These are phyloP conservation scores for Jaapia argillacea DNA, from an alignment of 768 basidiomycete species.

Conservation along the genomic window DNA sequence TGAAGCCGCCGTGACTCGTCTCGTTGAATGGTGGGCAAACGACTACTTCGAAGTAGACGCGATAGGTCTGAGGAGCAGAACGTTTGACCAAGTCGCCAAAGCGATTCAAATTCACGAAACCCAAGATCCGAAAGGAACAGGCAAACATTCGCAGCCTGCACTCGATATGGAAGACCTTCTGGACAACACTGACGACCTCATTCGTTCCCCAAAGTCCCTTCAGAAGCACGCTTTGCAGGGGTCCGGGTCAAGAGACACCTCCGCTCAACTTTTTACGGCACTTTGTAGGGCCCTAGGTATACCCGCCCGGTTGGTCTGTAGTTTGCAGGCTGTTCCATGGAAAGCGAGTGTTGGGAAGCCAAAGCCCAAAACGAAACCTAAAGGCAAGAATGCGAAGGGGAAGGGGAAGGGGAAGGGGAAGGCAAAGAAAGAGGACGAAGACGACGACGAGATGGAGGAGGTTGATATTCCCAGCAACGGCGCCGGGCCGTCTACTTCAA, in stretches of 20 bases:
- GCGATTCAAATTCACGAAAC: constrained; percentile 1
- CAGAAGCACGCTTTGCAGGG: constrained; percentile 88
- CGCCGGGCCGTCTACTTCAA: too few relatives aligned
- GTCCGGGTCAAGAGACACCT: constrained; percentile 74
- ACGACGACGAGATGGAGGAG: constrained; percentile 29
- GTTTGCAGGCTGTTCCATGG: constrained; percentile 91
- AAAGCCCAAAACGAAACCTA: constrained; percentile 26
- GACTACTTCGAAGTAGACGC: constrained; percentile 56
- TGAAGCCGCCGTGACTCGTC: constrained; percentile 63
- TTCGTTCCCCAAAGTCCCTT: constrained; percentile 73
- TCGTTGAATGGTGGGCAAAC: constrained; percentile 79
- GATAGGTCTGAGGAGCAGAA: constrained; percentile 58
- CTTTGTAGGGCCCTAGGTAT: constrained; percentile 80
- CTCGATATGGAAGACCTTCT: constrained; percentile 14
- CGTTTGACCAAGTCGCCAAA: constrained; percentile 64
- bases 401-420: constrained; percentile 23
- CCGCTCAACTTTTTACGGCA: constrained; percentile 86
- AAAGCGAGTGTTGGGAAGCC: constrained; percentile 54
- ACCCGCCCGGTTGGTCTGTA: constrained; percentile 80
- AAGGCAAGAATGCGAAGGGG: constrained; percentile 24
- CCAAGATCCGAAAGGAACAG: constrained; percentile 15
- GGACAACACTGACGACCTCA: constrained; percentile 48
- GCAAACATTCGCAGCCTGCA: constrained; percentile 11
- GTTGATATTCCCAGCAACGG: constrained; percentile 20
- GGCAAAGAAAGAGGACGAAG: constrained; percentile 22